Evolutionary conservation across 352 stramenopile species (phyloP).

Genomic region (Poterioochromonas sp.): DNA sequence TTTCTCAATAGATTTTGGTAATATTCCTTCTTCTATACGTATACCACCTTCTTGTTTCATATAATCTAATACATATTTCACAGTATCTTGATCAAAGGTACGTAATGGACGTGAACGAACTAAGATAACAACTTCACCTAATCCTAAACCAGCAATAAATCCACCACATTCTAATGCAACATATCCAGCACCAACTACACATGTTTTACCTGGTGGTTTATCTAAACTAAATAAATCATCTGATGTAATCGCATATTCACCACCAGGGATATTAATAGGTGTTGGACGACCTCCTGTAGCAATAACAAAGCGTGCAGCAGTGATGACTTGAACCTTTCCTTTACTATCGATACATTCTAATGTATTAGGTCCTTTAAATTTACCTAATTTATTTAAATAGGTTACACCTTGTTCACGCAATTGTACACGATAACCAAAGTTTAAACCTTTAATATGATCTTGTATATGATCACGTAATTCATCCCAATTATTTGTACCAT

Average conservation of each 20-base stretch:
- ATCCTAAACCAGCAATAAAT: constrained; percentile 58
- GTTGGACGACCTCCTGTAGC: constrained; percentile 84
- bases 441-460: constrained; percentile 92
- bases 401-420: constrained; percentile 85
- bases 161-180: constrained; percentile 94
- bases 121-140: constrained; percentile 82
- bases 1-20: constrained; percentile 37
- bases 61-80: constrained; percentile 77
- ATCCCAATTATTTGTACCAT: constrained; percentile 69
- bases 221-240: constrained; percentile 73
- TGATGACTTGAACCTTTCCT: constrained; percentile 66
- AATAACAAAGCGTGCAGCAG: constrained; percentile 81
- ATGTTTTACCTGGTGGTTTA: constrained; percentile 72
- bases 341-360: constrained; percentile 80
- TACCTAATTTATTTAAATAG: constrained; percentile 76
- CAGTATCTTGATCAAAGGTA: constrained; percentile 91
- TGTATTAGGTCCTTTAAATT: constrained; percentile 57
- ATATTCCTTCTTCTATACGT: not conserved
- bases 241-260: constrained; percentile 82
- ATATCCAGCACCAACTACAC: constrained; percentile 93
- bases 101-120: constrained; percentile 91
- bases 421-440: constrained; percentile 96
- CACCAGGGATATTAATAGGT: constrained; percentile 69
- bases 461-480: constrained; percentile 81
- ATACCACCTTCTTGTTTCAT: constrained; percentile 62